Conservation (phyloP, 768 basidiomycete species). For the Macrolepiota fuliginosa region DNA sequence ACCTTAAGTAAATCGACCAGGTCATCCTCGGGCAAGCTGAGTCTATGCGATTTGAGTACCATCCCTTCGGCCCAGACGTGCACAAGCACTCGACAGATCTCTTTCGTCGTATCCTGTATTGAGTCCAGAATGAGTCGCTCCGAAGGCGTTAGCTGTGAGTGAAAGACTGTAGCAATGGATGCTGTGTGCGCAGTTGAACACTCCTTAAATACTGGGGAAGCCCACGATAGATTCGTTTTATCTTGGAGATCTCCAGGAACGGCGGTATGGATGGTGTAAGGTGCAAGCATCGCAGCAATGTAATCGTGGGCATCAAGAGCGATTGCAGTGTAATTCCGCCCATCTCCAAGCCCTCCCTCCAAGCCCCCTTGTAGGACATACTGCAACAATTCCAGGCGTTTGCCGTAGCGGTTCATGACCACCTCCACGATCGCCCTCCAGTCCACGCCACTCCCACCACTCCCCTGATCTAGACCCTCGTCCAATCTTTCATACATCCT, state of each 20-base stretch:
- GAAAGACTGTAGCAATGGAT: background rate
- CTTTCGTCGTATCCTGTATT: background rate
- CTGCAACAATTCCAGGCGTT: background rate
- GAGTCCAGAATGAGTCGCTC: background rate
- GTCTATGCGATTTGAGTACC: background rate
- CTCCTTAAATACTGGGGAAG: background rate
- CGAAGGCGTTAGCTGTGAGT: background rate
- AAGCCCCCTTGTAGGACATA: background rate
- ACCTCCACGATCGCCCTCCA: background rate
- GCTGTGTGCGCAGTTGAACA: background rate
- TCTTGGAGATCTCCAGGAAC: background rate
- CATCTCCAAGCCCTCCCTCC: background rate
- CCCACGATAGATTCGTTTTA: background rate
- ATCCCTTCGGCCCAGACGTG: background rate
- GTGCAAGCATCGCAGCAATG: background rate
- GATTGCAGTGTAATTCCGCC: background rate
- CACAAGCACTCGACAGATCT: background rate
- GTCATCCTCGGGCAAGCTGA: background rate
- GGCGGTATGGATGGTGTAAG: background rate
- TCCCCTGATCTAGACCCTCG: background rate
- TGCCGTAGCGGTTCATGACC: background rate
- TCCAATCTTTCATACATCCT: background rate
- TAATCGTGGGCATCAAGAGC: background rate
- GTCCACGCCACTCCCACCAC: background rate
- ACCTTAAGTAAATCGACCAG: slow-evolving; percentile 11